phyloP scores from a whole-genome alignment of 2,329 filamentous ascomycete species.

The Fusarium keratoplasticum region DNA sequence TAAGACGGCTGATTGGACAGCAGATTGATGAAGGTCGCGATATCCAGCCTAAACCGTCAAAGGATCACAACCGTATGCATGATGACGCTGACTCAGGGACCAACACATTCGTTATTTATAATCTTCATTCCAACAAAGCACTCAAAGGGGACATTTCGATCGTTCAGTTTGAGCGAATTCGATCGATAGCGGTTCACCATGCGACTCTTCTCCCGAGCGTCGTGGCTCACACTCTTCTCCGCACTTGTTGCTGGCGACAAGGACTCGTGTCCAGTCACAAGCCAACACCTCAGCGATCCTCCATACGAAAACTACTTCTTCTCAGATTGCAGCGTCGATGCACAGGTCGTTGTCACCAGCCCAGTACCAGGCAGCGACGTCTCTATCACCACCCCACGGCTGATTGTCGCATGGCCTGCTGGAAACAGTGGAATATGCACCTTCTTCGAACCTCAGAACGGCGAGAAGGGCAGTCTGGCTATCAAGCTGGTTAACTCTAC shows the following conservation, averaged over 20 bases:
- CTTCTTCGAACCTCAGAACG: slow-evolving; percentile 67
- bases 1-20: neutral
- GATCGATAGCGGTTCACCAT: neutral
- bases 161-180: neutral
- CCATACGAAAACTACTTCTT: slow-evolving; percentile 75
- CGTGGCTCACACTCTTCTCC: neutral
- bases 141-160: neutral
- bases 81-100: neutral
- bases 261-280: neutral
- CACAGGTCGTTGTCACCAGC: slow-evolving; percentile 71
- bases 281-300: slow-evolving; percentile 59
- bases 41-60: neutral
- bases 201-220: neutral
- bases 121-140: neutral
- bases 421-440: slow-evolving; percentile 71
- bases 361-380: slow-evolving; percentile 65
- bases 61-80: neutral
- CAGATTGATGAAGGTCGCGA: neutral
- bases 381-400: slow-evolving; percentile 65
- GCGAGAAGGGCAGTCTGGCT: slow-evolving; percentile 63
- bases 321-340: slow-evolving; percentile 70
- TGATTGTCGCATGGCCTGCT: slow-evolving; percentile 73
- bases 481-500: slow-evolving; percentile 65
- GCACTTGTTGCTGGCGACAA: neutral
- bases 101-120: neutral